Conservation (phyloP, 2,329 filamentous ascomycete genomes). For the Alternaria sp. region DNA sequence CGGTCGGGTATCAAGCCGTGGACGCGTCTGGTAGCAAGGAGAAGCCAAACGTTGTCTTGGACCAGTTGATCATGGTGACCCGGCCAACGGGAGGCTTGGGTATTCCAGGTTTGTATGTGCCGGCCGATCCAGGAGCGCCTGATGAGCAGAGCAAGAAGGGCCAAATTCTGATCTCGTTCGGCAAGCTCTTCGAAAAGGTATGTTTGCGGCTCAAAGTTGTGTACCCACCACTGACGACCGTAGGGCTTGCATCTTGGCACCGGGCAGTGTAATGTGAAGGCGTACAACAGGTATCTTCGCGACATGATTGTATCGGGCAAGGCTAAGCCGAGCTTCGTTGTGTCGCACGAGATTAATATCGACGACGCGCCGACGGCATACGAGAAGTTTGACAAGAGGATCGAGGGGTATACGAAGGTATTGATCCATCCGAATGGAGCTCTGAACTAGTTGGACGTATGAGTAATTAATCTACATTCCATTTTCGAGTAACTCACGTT, state of each 20-base stretch:
- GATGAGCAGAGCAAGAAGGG: constrained; percentile 67
- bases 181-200: constrained; percentile 73
- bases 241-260: constrained; percentile 66
- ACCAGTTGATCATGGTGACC: constrained; percentile 69
- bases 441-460: constrained; percentile 23
- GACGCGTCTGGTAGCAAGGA: constrained; percentile 62
- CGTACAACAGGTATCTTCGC: constrained; percentile 70
- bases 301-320: constrained; percentile 70
- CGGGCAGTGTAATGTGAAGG: constrained; percentile 72
- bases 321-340: constrained; percentile 71
- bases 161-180: constrained; percentile 69
- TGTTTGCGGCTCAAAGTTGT: neutral
- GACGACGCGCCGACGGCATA: constrained; percentile 68
- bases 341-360: constrained; percentile 68
- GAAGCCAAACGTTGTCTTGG: constrained; percentile 67
- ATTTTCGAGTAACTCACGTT: constrained; percentile 3
- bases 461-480: constrained; percentile 3
- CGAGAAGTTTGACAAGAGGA: constrained; percentile 69
- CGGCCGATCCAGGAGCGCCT: constrained; percentile 67
- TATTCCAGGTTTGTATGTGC: constrained; percentile 63
- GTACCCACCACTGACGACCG: constrained; percentile 5
- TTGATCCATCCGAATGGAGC: constrained; percentile 69
- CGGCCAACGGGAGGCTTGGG: constrained; percentile 67
- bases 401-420: constrained; percentile 73
- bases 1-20: constrained; percentile 70